phyloP scores from a whole-genome alignment of 164 flowering plant species.

The Aristolochia contorta region DNA sequence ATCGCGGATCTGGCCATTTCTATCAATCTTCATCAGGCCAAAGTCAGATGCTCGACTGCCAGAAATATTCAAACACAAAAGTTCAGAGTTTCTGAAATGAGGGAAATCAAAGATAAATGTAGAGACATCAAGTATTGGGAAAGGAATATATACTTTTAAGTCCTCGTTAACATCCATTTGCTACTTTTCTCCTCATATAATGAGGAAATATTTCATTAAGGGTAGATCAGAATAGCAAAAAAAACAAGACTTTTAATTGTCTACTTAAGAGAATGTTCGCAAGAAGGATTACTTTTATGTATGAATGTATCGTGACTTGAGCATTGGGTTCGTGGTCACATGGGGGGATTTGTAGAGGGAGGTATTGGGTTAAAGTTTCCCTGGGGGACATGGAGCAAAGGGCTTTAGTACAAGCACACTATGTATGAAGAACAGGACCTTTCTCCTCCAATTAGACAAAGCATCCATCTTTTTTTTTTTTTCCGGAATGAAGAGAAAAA shows the following conservation, averaged over 20 bases:
- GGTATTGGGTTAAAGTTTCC: too few relatives aligned
- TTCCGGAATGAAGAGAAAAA: neutral
- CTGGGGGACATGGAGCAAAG: too few relatives aligned
- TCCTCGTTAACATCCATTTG: neutral
- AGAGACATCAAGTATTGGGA: neutral
- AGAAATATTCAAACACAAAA: neutral
- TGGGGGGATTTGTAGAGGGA: too few relatives aligned
- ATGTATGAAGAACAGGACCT: too few relatives aligned
- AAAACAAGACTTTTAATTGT: too few relatives aligned
- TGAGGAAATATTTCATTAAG: neutral
- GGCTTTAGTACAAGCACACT: too few relatives aligned
- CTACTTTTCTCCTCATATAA: neutral
- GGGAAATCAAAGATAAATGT: neutral
- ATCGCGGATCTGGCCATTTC: slow-evolving; percentile 46
- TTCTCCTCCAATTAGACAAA: too few relatives aligned
- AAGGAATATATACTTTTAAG: neutral
- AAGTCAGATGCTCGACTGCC: slow-evolving; percentile 81
- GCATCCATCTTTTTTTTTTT: too few relatives aligned
- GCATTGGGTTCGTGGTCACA: too few relatives aligned
- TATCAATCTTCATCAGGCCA: slow-evolving; percentile 79
- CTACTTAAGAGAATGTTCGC: too few relatives aligned
- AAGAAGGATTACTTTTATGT: too few relatives aligned
- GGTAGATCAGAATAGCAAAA: neutral
- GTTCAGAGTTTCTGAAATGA: neutral
- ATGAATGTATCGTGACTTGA: too few relatives aligned